A percentile compares a stretch with the other conserved stretches of the same genome.
Evolutionary conservation across 2,329 filamentous ascomycete species (phyloP).

Genomic region (Penicillium sp.): DNA sequence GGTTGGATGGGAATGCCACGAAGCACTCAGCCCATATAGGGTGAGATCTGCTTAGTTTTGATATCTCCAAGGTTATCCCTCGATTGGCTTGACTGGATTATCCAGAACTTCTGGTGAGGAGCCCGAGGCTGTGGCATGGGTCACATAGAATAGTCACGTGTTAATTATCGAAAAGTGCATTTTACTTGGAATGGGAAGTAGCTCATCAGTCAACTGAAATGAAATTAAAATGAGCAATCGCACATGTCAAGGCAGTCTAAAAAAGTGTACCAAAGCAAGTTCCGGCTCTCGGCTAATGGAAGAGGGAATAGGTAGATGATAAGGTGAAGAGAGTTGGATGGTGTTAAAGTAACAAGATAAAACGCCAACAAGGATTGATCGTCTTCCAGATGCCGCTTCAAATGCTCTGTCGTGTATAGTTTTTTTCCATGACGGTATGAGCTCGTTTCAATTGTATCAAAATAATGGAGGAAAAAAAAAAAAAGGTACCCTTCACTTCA

Average conservation of each 20-base stretch:
- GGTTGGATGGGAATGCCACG: not conserved
- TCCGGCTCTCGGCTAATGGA: constrained; percentile 12
- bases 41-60: not conserved
- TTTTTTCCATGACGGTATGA: constrained; percentile 23
- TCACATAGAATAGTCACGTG: not conserved
- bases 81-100: not conserved
- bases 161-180: not conserved
- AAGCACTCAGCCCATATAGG: not conserved
- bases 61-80: not conserved
- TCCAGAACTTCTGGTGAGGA: not conserved
- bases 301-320: constrained; percentile 7
- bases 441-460: constrained; percentile 24
- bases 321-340: constrained; percentile 14
- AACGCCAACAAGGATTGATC: constrained; percentile 32
- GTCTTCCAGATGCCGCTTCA: constrained; percentile 34
- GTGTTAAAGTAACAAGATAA: constrained; percentile 25
- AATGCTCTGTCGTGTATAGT: constrained; percentile 26
- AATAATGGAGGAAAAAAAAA: constrained; percentile 10
- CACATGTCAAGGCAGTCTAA: constrained; percentile 21
- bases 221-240: constrained; percentile 11
- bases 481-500: constrained; percentile 2
- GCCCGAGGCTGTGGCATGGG: not conserved
- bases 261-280: constrained; percentile 22
- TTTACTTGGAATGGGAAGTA: not conserved
- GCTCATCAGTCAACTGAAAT: not conserved